These are phyloP conservation scores for Magnolia sinica DNA, from an alignment of 164 flowering plant species.

Conservation along the genomic window DNA sequence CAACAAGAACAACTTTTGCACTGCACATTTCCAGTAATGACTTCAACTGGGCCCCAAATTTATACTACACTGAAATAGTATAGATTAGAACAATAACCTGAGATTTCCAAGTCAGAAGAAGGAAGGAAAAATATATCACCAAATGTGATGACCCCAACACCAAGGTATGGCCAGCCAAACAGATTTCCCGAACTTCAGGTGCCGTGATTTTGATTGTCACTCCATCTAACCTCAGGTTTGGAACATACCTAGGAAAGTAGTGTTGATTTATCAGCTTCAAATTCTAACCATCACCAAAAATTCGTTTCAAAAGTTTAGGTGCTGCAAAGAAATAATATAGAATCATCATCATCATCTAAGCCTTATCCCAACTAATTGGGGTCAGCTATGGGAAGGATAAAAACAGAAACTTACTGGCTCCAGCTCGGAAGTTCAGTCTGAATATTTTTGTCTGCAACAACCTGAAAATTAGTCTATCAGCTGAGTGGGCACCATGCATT, in stretches of 20 bases:
- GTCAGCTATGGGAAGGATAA: background rate
- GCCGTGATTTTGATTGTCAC: conserved; percentile 49
- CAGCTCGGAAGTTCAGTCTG: conserved; percentile 59
- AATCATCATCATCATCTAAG: no score
- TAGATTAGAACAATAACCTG: background rate
- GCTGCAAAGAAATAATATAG: background rate
- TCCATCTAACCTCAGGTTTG: conserved; percentile 56
- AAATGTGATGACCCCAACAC: conserved; percentile 44
- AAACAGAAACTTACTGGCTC: conserved; percentile 42
- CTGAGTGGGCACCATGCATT: background rate
- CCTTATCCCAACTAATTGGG: no score
- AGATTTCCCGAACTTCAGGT: conserved; percentile 51
- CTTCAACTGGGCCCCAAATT: conserved; percentile 43
- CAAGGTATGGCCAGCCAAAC: conserved; percentile 65
- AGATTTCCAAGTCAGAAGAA: background rate
- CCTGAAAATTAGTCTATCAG: conserved; percentile 29
- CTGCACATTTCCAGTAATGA: conserved; percentile 52
- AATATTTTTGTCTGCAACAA: conserved; percentile 53
- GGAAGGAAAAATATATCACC: conserved; percentile 36
- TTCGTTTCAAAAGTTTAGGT: background rate
- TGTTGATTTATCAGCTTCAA: conserved; percentile 2
- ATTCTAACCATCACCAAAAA: background rate
- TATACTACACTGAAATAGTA: conserved; percentile 45
- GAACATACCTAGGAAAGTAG: conserved; percentile 44
- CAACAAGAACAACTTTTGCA: conserved; percentile 40